Percentiles rank a stretch among this genome's conserved stretches.
phyloP scores from a whole-genome alignment of 495 filamentous ascomycete genomes.

The Penicillium lagena region DNA sequence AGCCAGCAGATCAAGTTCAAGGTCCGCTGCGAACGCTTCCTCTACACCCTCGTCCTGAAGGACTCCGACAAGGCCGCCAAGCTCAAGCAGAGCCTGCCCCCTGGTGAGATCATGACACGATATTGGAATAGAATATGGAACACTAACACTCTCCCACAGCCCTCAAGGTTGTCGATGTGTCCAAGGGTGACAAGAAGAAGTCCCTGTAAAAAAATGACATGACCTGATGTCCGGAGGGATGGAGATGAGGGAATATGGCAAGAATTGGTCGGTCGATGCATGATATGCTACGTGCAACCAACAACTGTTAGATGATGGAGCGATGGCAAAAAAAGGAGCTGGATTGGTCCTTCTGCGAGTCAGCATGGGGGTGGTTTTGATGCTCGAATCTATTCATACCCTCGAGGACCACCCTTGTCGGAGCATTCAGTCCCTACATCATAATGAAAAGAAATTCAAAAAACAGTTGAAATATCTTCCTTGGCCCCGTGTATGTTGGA shows the following conservation, averaged over 20 bases:
- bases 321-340: background rate
- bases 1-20: conserved; percentile 97
- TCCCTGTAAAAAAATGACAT: conserved; percentile 36
- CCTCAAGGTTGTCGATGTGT: conserved; percentile 69
- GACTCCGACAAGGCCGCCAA: conserved; percentile 99
- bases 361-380: conserved; percentile 24
- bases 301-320: conserved; percentile 16
- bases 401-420: conserved; percentile 25
- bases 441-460: conserved; percentile 40
- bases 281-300: background rate
- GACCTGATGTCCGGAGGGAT: conserved; percentile 18
- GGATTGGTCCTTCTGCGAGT: conserved; percentile 27
- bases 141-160: conserved; percentile 40
- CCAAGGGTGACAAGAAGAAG: conserved; percentile 69
- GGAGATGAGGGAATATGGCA: conserved; percentile 9
- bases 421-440: conserved; percentile 29
- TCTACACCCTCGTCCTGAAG: conserved; percentile 97
- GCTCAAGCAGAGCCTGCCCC: conserved; percentile 97
- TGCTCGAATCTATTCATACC: background rate
- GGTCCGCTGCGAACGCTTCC: conserved; percentile 90
- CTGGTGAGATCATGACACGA: conserved; percentile 49
- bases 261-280: conserved; percentile 21
- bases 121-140: background rate
- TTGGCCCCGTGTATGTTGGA: background rate
- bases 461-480: conserved; percentile 39